Evolutionary conservation across 2,329 filamentous ascomycete species (phyloP).

Genomic region (Thelonectria blattea): DNA sequence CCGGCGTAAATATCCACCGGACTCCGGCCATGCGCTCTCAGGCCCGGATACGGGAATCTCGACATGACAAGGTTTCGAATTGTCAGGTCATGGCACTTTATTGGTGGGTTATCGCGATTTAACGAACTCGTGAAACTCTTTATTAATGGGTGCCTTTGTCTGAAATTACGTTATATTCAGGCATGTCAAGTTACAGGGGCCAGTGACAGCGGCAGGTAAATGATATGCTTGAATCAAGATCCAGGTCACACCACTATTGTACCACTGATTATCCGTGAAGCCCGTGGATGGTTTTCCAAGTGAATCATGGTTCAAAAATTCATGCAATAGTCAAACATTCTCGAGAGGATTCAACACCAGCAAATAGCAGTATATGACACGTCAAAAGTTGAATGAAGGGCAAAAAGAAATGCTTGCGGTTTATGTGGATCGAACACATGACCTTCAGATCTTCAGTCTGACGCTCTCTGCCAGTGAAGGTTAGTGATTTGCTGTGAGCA

Average conservation of each 20-base stretch:
- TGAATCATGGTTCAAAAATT: no score
- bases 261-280: no score
- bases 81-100: neutral
- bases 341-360: no score
- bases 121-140: constrained; percentile 8
- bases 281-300: no score
- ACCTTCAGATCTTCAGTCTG: constrained; percentile 39
- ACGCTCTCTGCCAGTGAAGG: constrained; percentile 33
- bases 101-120: constrained; percentile 18
- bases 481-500: constrained; percentile 31
- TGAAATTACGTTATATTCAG: constrained; percentile 6
- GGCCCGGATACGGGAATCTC: neutral
- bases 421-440: constrained; percentile 42
- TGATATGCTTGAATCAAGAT: neutral
- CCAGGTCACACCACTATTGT: neutral
- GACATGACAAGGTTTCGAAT: neutral
- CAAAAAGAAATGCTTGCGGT: constrained; percentile 30
- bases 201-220: no score
- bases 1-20: constrained; percentile 34
- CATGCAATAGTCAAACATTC: no score
- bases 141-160: constrained; percentile 11
- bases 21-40: constrained; percentile 10
- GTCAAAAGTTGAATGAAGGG: neutral
- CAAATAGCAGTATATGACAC: no score
- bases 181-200: no score